These are phyloP conservation scores for Vaccinium vitisidaea DNA, from an alignment of 148 eudicot species.

Conservation along the genomic window DNA sequence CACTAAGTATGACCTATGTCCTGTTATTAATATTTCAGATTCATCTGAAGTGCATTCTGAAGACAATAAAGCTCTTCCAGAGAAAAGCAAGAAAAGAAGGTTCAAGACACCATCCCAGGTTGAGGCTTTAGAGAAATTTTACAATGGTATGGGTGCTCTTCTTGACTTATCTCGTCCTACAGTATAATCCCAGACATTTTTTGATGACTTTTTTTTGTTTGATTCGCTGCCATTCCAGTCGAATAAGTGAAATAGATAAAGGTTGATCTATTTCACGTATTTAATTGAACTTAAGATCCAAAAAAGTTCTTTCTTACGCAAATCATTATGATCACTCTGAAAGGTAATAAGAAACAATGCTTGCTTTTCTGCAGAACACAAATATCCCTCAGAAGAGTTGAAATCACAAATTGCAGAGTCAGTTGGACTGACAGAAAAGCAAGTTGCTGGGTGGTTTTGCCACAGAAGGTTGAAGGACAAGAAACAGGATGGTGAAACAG, in stretches of 20 bases:
- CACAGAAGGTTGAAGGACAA: slow-evolving; percentile 96
- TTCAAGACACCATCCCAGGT: slow-evolving; percentile 81
- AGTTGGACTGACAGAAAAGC: slow-evolving; percentile 78
- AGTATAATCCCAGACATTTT: background rate
- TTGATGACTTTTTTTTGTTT: background rate
- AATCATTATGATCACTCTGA: background rate
- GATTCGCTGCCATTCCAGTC: too few relatives aligned
- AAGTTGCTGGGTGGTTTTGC: slow-evolving; percentile 97
- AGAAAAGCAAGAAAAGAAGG: slow-evolving; percentile 65
- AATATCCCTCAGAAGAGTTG: slow-evolving; percentile 76
- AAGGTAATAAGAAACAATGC: background rate
- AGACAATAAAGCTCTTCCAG: slow-evolving; percentile 58
- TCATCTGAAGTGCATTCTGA: slow-evolving; percentile 51
- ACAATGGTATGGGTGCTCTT: slow-evolving; percentile 49
- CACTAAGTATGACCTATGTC: background rate
- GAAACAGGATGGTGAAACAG: slow-evolving; percentile 47
- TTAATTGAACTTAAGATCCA: too few relatives aligned
- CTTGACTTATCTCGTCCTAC: background rate
- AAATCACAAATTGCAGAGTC: slow-evolving; percentile 64
- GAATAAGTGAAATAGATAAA: too few relatives aligned
- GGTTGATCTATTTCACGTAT: too few relatives aligned
- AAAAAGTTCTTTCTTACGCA: too few relatives aligned
- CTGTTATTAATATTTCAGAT: slow-evolving; percentile 33
- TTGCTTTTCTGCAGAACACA: slow-evolving; percentile 59
- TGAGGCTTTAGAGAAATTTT: slow-evolving; percentile 77